Evolutionary conservation across 257 asterid species (phyloP).

Genomic region (Solanum piurae): DNA sequence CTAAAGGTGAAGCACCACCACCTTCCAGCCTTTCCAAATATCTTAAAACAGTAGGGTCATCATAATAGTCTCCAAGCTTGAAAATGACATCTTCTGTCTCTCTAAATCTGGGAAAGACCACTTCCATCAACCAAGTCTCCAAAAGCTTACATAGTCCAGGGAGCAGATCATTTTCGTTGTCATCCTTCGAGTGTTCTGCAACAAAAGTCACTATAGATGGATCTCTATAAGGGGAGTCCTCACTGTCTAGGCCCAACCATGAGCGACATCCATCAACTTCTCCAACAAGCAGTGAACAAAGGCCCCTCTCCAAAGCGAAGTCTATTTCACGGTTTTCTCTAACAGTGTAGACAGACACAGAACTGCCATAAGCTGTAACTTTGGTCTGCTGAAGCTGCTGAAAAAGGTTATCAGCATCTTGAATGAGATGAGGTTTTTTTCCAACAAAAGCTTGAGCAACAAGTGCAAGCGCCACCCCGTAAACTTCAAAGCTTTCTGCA

Average conservation of each 20-base stretch:
- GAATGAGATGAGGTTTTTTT: constrained; percentile 86
- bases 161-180: constrained; percentile 69
- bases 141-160: constrained; percentile 91
- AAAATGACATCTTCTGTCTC: constrained; percentile 61
- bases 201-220: constrained; percentile 72
- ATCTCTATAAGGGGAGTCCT: constrained; percentile 71
- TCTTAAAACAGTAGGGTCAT: constrained; percentile 88
- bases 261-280: constrained; percentile 84
- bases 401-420: constrained; percentile 90
- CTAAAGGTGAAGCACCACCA: constrained; percentile 84
- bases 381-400: constrained; percentile 96
- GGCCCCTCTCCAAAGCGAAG: constrained; percentile 95
- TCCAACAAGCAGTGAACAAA: constrained; percentile 91
- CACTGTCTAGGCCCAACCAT: constrained; percentile 86
- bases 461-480: constrained; percentile 93
- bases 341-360: constrained; percentile 29
- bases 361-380: constrained; percentile 39
- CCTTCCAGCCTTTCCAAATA: constrained; percentile 87
- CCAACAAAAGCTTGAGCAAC: constrained; percentile 86
- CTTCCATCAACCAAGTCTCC: constrained; percentile 97
- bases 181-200: constrained; percentile 66
- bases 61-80: constrained; percentile 95
- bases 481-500: constrained; percentile 95
- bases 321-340: constrained; percentile 70
- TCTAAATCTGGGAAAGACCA: constrained; percentile 90